Conservation (phyloP, 2,329 filamentous ascomycete genomes). For the Trichoderma polysporum region DNA sequence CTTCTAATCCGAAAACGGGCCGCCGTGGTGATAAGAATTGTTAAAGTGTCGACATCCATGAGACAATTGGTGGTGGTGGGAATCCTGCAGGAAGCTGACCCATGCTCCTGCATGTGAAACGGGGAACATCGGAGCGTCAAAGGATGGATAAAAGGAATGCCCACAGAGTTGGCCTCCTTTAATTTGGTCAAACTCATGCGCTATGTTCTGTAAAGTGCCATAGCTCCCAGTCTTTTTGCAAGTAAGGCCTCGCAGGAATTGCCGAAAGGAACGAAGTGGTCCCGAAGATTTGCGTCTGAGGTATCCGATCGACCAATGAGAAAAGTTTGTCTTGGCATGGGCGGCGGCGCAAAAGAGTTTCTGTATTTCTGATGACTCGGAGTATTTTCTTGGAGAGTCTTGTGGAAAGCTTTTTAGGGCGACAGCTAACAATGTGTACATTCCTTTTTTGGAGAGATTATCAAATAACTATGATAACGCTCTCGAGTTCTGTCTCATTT, state of each 20-base stretch:
- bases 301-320: constrained; percentile 6
- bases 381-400: not conserved
- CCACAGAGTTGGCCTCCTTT: not conserved
- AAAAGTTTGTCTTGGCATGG: not conserved
- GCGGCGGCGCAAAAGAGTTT: not conserved
- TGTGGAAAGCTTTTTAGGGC: not conserved
- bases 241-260: constrained; percentile 19
- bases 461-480: not conserved
- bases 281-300: constrained; percentile 6
- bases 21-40: constrained; percentile 8
- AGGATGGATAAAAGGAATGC: not conserved
- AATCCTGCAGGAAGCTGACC: constrained; percentile 16
- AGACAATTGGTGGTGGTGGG: constrained; percentile 2
- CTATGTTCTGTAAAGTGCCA: not conserved
- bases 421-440: not conserved
- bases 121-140: not conserved
- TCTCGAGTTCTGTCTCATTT: not conserved
- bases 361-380: not conserved
- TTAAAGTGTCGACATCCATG: not conserved
- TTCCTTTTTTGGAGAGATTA: not conserved
- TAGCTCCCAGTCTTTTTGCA: not conserved
- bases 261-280: constrained; percentile 16
- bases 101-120: constrained; percentile 16
- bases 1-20: constrained; percentile 14
- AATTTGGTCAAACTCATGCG: not conserved